Percentiles rank a stretch among this genome's conserved stretches.
phyloP scores from a whole-genome alignment of 495 filamentous ascomycete genomes.

The Penicillium flavigenum region DNA sequence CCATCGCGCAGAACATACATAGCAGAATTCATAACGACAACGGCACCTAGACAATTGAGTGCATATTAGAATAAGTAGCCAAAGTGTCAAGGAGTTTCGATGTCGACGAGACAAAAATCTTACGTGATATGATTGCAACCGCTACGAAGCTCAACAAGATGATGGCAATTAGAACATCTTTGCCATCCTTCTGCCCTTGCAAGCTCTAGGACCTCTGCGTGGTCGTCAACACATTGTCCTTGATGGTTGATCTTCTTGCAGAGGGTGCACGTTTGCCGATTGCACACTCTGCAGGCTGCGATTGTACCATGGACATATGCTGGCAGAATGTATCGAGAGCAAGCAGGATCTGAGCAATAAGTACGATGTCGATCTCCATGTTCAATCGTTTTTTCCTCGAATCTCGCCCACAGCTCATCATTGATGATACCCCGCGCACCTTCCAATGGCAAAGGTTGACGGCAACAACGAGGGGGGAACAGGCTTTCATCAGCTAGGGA shows the following conservation, averaged over 20 bases:
- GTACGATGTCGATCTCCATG: background rate
- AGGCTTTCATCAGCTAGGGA: background rate
- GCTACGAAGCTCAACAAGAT: slow-evolving; percentile 22
- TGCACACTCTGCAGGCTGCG: background rate
- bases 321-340: background rate
- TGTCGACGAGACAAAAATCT: slow-evolving; percentile 8
- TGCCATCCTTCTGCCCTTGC: slow-evolving; percentile 25
- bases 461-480: background rate
- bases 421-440: background rate
- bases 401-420: background rate
- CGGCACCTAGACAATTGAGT: slow-evolving; percentile 8
- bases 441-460: background rate
- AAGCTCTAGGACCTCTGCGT: slow-evolving; percentile 17
- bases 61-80: background rate
- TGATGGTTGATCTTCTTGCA: background rate
- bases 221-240: background rate
- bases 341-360: background rate
- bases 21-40: slow-evolving; percentile 27
- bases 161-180: slow-evolving; percentile 28
- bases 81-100: background rate
- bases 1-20: slow-evolving; percentile 37
- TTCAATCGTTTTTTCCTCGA: background rate
- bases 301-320: background rate
- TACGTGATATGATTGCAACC: slow-evolving; percentile 33
- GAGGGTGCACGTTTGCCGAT: background rate